These are phyloP conservation scores for Rhynchosporium agropyri DNA, from an alignment of 2,329 filamentous ascomycete species.

Conservation along the genomic window DNA sequence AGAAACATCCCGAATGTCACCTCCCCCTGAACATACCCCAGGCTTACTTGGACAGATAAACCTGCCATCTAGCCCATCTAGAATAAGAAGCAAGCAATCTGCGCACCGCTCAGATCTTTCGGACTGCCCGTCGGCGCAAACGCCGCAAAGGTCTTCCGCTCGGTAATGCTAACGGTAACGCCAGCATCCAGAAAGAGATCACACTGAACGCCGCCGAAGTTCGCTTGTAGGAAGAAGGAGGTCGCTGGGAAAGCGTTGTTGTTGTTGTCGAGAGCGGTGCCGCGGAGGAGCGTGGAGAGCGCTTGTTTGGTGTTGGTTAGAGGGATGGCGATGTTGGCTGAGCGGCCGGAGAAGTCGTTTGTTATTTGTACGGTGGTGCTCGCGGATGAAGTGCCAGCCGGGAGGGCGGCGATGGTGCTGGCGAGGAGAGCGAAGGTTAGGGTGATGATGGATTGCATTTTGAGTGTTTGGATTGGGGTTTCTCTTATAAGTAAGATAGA, in stretches of 20 bases:
- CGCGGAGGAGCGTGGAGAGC: conserved; percentile 10
- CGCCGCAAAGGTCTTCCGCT: conserved; percentile 14
- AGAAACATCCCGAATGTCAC: too few relatives aligned
- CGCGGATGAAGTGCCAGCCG: background rate
- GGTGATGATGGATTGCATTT: conserved; percentile 17
- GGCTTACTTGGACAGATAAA: too few relatives aligned
- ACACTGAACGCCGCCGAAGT: conserved; percentile 19
- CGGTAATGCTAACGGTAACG: conserved; percentile 12
- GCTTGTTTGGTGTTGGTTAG: conserved; percentile 4
- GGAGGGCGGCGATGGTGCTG: background rate
- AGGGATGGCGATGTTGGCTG: conserved; percentile 10
- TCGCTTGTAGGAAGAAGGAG: conserved; percentile 19
- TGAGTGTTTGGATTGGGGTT: conserved; percentile 8
- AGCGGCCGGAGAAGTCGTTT: conserved; percentile 14
- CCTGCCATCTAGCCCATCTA: background rate
- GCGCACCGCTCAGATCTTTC: background rate
- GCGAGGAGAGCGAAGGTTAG: conserved; percentile 17
- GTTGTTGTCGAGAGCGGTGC: conserved; percentile 15
- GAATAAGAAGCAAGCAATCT: conserved; percentile 5
- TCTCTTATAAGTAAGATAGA: background rate
- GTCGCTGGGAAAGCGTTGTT: conserved; percentile 14
- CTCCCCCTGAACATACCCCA: too few relatives aligned
- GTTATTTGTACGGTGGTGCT: conserved; percentile 17
- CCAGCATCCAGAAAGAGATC: background rate
- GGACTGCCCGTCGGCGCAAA: conserved; percentile 10